These are phyloP conservation scores for Ceratobasidium sp. DNA, from an alignment of 1,284 basidiomycete species.

Conservation along the genomic window DNA sequence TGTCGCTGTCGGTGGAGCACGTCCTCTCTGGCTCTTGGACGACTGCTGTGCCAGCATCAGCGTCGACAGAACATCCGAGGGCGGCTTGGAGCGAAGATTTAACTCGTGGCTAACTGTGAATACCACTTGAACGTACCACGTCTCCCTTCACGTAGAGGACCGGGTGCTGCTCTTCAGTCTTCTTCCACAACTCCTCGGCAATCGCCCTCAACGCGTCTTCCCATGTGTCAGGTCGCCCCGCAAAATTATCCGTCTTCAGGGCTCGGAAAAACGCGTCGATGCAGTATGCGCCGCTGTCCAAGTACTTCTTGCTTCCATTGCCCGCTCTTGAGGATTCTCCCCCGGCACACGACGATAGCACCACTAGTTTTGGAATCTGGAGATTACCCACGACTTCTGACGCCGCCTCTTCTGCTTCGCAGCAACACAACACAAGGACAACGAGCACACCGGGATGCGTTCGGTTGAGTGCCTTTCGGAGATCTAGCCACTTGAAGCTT, in stretches of 20 bases:
- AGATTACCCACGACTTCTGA: background rate
- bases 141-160: background rate
- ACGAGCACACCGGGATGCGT: background rate
- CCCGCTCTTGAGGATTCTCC: background rate
- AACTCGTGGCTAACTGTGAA: too few relatives aligned
- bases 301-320: background rate
- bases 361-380: background rate
- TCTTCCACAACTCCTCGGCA: background rate
- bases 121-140: too few relatives aligned
- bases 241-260: background rate
- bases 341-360: background rate
- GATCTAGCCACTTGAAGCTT: background rate
- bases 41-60: too few relatives aligned
- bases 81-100: too few relatives aligned
- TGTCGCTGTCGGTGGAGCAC: too few relatives aligned
- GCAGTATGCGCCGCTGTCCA: background rate
- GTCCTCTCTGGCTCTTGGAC: too few relatives aligned
- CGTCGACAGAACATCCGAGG: too few relatives aligned
- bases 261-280: background rate
- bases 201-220: background rate
- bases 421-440: background rate
- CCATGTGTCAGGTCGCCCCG: background rate
- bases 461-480: background rate
- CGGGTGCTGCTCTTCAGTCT: background rate
- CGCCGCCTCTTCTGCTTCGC: background rate